Conservation (phyloP, 2,329 filamentous ascomycete species). For the Epichloe hybrida region DNA sequence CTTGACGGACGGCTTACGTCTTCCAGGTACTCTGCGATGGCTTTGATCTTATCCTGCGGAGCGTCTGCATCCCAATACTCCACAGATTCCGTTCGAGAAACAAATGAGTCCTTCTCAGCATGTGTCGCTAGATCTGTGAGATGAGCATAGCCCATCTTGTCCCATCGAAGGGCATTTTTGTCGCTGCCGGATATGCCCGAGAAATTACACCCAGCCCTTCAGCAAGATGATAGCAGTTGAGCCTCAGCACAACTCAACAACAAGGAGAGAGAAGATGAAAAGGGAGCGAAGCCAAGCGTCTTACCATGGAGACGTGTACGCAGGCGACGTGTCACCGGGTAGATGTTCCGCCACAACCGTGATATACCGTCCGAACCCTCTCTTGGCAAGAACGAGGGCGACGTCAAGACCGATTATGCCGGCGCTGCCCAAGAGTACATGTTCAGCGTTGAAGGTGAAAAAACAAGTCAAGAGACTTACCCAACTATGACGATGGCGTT, state of each 20-base stretch:
- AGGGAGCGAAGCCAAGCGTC: not conserved
- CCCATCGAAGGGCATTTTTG: constrained; percentile 27
- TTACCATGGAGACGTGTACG: not conserved
- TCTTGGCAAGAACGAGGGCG: constrained; percentile 25
- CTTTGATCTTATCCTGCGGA: constrained; percentile 25
- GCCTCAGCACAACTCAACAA: no score
- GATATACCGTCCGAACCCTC: constrained; percentile 29
- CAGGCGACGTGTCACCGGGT: constrained; percentile 20
- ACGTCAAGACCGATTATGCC: constrained; percentile 38
- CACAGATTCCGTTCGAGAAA: constrained; percentile 23
- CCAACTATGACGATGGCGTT: no score
- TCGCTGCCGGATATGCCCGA: constrained; percentile 29
- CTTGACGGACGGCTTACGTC: constrained; percentile 16
- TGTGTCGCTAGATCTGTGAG: constrained; percentile 21
- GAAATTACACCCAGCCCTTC: constrained; percentile 30
- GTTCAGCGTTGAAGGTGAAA: no score
- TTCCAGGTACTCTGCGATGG: constrained; percentile 26
- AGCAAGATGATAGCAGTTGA: no score
- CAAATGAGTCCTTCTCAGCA: constrained; percentile 17
- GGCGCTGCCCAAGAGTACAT: constrained; percentile 22
- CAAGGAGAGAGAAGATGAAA: no score
- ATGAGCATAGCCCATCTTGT: constrained; percentile 24
- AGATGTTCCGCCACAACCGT: constrained; percentile 27
- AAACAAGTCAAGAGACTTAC: no score
- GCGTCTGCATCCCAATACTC: constrained; percentile 28